Evolutionary conservation across 768 basidiomycete genomes (phyloP), one percentile per base, ranked within the genome.

Genomic region (Boletales sp.): DNA sequence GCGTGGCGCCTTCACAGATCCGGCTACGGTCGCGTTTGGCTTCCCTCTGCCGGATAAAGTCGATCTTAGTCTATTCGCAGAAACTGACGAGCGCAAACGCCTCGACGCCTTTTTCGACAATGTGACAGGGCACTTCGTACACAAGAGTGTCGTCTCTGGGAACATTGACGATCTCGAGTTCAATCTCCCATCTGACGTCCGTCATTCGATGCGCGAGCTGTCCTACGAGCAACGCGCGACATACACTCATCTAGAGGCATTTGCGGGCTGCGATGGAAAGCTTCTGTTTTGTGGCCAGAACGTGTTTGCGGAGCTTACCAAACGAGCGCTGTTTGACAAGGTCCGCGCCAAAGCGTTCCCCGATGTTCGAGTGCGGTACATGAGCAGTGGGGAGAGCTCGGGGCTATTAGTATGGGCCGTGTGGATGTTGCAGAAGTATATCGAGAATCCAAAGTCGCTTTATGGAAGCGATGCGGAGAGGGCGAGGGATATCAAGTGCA

Each of bases 141-240:
- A 61, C 49, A 62, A 49, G 43, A 56, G 47, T 11, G 29, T 59
- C 47, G 39, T 37, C 10, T 59, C 60, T 12, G 57, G 41, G 12
- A 46, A 62, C 44, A 4, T 36, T 3, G 53, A 59, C 11, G 59
- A 61, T 18, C 49, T 61, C 48, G 46, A 59, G 27, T 56, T 53
- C 47, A 43, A 51, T 9, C 12, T 15, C 7, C 38, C 53, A 10
- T 50, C 52, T 12, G 42, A 40, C 3, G 18, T 41, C 17, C 48
- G 60, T 2, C 53, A 2, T 14, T 61, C 59, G 17, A 13, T 61
- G 11, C 11, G 36, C 5, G 53, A 52, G 13, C 41, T 61, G 3
- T 52, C 60, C 14, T 32, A 52, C 24, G 53, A 31, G 5, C 35
- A 59, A 24, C 60, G 53, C 4, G 31, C 38, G 5, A n/a, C n/a